These are phyloP conservation scores for Aspergillus puulaauensis DNA, from an alignment of 2,329 filamentous ascomycete species.

Conservation along the genomic window DNA sequence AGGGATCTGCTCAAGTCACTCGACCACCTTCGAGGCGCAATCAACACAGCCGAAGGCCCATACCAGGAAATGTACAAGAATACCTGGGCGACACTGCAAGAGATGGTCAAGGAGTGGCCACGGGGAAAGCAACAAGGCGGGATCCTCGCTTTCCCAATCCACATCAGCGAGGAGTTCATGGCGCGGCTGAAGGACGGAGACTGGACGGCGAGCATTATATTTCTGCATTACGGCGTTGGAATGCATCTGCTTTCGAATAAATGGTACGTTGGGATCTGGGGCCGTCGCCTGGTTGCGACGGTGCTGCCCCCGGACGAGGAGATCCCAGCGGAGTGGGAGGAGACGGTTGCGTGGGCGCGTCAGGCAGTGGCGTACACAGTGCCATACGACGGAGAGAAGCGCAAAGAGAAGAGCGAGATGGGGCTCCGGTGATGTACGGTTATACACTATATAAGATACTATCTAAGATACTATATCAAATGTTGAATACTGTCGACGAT, in stretches of 20 bases:
- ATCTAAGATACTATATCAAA: too few relatives aligned
- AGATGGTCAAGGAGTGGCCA: constrained; percentile 30
- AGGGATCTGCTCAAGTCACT: constrained; percentile 29
- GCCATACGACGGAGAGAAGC: constrained; percentile 5
- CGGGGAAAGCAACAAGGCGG: constrained; percentile 28
- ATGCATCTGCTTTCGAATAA: constrained; percentile 33
- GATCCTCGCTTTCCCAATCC: constrained; percentile 31
- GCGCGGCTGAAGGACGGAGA: constrained; percentile 27
- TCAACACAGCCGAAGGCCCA: constrained; percentile 16
- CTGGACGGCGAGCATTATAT: constrained; percentile 31
- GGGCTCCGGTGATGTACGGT: background rate
- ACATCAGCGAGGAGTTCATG: constrained; percentile 28
- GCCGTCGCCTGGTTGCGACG: constrained; percentile 29
- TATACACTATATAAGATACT: background rate
- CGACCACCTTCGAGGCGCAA: constrained; percentile 14
- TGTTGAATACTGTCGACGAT: too few relatives aligned
- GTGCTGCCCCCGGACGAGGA: constrained; percentile 27
- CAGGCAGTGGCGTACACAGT: constrained; percentile 19
- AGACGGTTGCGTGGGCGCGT: constrained; percentile 29
- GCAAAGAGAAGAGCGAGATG: background rate
- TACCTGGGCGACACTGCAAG: constrained; percentile 27
- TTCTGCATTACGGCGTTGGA: constrained; percentile 30
- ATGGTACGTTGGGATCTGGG: constrained; percentile 35
- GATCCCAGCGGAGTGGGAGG: constrained; percentile 26
- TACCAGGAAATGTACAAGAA: constrained; percentile 20